Evolutionary conservation across 306 rosid species (phyloP).

Genomic region (Glycine latifolia): DNA sequence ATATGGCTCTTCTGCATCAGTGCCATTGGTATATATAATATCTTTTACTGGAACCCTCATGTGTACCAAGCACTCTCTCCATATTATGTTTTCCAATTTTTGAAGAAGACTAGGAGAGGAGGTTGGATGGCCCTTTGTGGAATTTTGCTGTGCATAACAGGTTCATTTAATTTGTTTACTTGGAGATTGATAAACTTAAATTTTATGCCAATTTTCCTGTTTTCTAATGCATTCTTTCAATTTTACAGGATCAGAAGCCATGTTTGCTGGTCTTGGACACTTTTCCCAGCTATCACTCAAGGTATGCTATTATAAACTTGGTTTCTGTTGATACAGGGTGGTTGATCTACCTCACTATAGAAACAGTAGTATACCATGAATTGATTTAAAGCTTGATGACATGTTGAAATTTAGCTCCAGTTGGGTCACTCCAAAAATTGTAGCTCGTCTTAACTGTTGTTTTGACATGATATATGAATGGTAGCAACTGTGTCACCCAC

Average conservation of each 20-base stretch:
- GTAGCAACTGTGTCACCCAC: constrained; percentile 4
- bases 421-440: not conserved
- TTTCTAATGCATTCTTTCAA: constrained; percentile 37
- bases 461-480: not conserved
- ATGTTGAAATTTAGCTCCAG: constrained; percentile 11
- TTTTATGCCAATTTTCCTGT: constrained; percentile 25
- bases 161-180: constrained; percentile 46
- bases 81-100: constrained; percentile 67
- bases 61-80: constrained; percentile 88
- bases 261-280: constrained; percentile 99
- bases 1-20: constrained; percentile 91
- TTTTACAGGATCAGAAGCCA: constrained; percentile 88
- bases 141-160: constrained; percentile 89
- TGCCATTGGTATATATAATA: constrained; percentile 83
- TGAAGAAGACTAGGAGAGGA: constrained; percentile 71
- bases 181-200: constrained; percentile 34
- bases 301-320: constrained; percentile 52
- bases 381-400: not conserved
- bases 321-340: constrained; percentile 4
- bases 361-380: not conserved
- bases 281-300: constrained; percentile 88
- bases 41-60: constrained; percentile 71
- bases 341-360: not conserved
- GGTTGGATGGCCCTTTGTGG: constrained; percentile 98
- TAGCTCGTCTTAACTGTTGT: no score